These are phyloP conservation scores for Fraxinus cuspidata DNA, from an alignment of 257 asterid genomes.

Conservation along the genomic window DNA sequence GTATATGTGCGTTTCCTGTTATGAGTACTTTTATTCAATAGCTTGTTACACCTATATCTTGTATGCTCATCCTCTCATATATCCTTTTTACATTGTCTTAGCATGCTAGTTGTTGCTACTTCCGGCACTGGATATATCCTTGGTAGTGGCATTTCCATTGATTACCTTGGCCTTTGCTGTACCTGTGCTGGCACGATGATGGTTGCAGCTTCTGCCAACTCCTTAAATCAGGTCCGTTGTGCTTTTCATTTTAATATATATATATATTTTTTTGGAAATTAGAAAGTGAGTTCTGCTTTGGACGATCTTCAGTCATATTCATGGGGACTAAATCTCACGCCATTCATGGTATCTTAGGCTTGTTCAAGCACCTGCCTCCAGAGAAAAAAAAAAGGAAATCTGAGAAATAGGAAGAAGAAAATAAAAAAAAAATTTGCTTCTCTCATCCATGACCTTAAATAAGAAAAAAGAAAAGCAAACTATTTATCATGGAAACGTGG, in stretches of 20 bases:
- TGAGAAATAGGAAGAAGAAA: neutral
- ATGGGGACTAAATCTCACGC: constrained; percentile 1
- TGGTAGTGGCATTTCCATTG: constrained; percentile 83
- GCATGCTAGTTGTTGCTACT: constrained; percentile 97
- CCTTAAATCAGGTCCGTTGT: constrained; percentile 79
- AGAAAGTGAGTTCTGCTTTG: constrained; percentile 10
- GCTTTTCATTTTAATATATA: neutral
- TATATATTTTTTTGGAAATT: neutral
- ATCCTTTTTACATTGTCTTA: constrained; percentile 35
- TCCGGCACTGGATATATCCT: constrained; percentile 94
- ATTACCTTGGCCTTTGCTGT: constrained; percentile 81
- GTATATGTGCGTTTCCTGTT: neutral
- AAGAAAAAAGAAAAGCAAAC: constrained; percentile 8
- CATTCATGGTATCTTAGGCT: neutral
- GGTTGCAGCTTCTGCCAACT: constrained; percentile 96
- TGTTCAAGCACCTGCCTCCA: neutral
- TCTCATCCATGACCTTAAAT: constrained; percentile 4
- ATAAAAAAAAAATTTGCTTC: neutral
- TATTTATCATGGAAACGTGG: neutral
- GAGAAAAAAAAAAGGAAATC: neutral
- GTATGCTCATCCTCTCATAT: constrained; percentile 1
- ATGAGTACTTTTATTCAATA: neutral
- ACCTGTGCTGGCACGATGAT: constrained; percentile 99
- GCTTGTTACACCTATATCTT: neutral
- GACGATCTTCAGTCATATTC: constrained; percentile 5